These are phyloP conservation scores for Cyclotella baltica DNA, from an alignment of 108 stramenopile species.

Conservation along the genomic window DNA sequence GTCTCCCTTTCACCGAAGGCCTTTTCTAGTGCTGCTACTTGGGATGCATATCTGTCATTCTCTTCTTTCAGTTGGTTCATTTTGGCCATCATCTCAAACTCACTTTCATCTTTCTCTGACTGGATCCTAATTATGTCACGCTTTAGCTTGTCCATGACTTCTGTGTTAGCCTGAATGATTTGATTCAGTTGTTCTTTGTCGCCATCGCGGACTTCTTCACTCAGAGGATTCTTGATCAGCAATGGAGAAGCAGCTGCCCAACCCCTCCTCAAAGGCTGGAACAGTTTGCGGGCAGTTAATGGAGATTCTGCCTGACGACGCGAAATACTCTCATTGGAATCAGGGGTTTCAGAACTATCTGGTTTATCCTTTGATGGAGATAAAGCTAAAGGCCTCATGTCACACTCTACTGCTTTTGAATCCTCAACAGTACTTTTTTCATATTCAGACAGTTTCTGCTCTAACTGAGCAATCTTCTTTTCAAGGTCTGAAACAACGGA, in stretches of 20 bases:
- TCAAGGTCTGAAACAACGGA: conserved; percentile 8
- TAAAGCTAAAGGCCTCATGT: background rate
- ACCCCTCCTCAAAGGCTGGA: conserved; percentile 9
- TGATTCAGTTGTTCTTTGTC: conserved; percentile 38
- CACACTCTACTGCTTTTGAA: background rate
- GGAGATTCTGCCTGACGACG: background rate
- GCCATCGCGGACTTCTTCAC: conserved; percentile 10
- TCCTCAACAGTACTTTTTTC: too few species aligned
- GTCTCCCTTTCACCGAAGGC: conserved; percentile 32
- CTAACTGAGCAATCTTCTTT: conserved; percentile 14
- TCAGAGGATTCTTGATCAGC: background rate
- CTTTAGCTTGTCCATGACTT: conserved; percentile 35
- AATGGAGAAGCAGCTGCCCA: conserved; percentile 17
- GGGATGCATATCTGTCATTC: conserved; percentile 23
- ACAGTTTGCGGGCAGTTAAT: conserved; percentile 11
- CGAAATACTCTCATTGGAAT: background rate
- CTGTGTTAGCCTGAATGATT: conserved; percentile 31
- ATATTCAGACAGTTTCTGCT: conserved; percentile 15
- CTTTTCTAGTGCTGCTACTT: conserved; percentile 41
- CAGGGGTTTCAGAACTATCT: background rate
- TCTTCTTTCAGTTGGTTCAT: conserved; percentile 32
- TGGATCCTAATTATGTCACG: conserved; percentile 40
- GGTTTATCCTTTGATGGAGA: background rate
- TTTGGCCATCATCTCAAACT: conserved; percentile 3
- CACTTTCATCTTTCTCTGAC: conserved; percentile 26